Percentiles rank a stretch among this genome's conserved stretches.
Conservation (phyloP, 75 land plant genomes). For the Cunninghamia lanceolata region DNA sequence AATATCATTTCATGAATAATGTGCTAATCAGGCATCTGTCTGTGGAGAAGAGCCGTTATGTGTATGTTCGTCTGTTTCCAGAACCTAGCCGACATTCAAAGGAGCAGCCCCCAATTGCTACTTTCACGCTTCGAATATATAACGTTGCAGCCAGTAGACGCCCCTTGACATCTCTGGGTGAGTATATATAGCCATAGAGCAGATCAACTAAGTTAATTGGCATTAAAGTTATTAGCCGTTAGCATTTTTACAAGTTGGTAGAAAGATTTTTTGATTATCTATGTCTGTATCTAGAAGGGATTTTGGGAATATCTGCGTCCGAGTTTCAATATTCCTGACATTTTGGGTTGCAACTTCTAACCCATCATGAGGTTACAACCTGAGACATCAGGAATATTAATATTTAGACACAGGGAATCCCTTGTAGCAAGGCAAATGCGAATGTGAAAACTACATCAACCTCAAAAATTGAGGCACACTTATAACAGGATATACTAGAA, state of each 20-base stretch:
- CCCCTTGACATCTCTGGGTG: conserved; percentile 54
- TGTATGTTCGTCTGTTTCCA: conserved; percentile 62
- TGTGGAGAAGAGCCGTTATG: conserved; percentile 61
- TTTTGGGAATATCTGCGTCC: neutral
- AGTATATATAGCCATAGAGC: neutral
- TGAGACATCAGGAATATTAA: neutral
- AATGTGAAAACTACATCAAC: neutral
- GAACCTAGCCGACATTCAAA: conserved; percentile 48
- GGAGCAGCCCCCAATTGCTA: conserved; percentile 78
- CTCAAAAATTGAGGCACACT: neutral
- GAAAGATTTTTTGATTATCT: neutral
- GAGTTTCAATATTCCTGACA: neutral
- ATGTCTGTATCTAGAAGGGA: neutral
- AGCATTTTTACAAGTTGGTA: neutral
- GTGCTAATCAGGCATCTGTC: conserved; percentile 51
- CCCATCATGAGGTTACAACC: neutral
- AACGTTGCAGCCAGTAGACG: conserved; percentile 37
- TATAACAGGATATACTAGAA: neutral
- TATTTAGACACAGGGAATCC: neutral
- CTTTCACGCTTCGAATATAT: conserved; percentile 59
- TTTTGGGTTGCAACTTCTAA: neutral
- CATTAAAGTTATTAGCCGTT: neutral
- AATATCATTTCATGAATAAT: neutral
- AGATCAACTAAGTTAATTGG: neutral
- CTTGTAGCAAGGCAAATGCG: neutral